Evolutionary conservation across 2,329 filamentous ascomycete genomes (phyloP).

Genomic region (Alternaria incomplexa): DNA sequence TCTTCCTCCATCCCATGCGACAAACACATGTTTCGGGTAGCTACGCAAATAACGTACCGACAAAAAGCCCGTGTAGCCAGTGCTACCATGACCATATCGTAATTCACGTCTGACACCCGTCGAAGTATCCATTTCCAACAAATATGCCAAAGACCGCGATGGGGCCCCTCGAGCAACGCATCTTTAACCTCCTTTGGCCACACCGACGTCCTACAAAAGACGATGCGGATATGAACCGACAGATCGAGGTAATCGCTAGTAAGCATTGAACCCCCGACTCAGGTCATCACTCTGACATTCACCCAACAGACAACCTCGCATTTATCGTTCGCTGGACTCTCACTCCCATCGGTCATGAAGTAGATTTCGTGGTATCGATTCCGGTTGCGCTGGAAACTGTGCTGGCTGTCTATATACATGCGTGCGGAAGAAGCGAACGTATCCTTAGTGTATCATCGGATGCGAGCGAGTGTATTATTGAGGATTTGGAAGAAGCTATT

Average conservation of each 20-base stretch:
- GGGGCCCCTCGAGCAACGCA: neutral
- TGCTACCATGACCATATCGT: neutral
- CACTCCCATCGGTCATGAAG: neutral
- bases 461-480: neutral
- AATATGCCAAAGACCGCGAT: neutral
- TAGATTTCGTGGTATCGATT: neutral
- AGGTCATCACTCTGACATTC: neutral
- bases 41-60: neutral
- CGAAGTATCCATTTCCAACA: neutral
- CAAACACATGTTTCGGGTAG: neutral
- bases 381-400: neutral
- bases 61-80: neutral
- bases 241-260: neutral
- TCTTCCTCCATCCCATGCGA: neutral
- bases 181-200: neutral
- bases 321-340: neutral
- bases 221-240: neutral
- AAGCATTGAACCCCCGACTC: neutral
- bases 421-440: neutral
- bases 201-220: neutral
- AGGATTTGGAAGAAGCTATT: neutral
- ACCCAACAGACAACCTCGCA: neutral
- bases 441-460: neutral
- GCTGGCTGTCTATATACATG: neutral
- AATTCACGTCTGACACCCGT: neutral